Conservation (phyloP, 1,284 basidiomycete species). For the Phylloporus sp. region DNA sequence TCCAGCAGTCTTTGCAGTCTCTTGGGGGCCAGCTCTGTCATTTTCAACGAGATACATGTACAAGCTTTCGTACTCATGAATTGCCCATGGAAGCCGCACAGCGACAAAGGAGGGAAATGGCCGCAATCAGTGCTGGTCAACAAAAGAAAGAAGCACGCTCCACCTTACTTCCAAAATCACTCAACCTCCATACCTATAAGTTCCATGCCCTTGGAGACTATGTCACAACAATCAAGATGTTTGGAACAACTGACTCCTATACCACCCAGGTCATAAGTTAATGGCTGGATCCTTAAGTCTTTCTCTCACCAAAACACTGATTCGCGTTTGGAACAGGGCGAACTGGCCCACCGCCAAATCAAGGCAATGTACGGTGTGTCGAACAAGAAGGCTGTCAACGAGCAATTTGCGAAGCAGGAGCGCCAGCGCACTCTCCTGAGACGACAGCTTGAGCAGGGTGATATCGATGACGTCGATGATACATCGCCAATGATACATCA, state of each 20-base stretch:
- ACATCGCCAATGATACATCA: neutral
- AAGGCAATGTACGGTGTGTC: constrained; percentile 3
- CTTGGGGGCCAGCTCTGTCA: neutral
- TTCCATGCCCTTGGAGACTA: constrained; percentile 15
- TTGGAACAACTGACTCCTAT: constrained; percentile 7
- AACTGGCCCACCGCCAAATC: constrained; percentile 1
- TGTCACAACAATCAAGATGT: constrained; percentile 2
- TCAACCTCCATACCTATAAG: constrained; percentile 17
- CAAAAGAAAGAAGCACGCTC: neutral
- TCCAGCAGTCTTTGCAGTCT: neutral
- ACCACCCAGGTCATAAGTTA: constrained; percentile 4
- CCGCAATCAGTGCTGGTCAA: neutral
- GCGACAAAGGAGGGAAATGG: constrained; percentile 4
- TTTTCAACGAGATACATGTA: neutral
- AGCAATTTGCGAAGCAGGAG: constrained; percentile 15
- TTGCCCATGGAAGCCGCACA: neutral
- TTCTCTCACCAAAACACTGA: neutral
- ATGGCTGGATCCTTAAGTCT: too few species aligned
- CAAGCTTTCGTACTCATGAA: neutral
- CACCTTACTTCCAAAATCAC: neutral
- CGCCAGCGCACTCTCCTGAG: neutral
- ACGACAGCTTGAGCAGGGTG: neutral
- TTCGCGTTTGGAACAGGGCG: neutral
- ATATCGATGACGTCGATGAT: neutral
- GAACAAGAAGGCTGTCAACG: constrained; percentile 4